Percentiles rank a stretch among this genome's conserved stretches.
Conservation (phyloP, 1,284 basidiomycete species). For the Papiliotrema laurentii region DNA sequence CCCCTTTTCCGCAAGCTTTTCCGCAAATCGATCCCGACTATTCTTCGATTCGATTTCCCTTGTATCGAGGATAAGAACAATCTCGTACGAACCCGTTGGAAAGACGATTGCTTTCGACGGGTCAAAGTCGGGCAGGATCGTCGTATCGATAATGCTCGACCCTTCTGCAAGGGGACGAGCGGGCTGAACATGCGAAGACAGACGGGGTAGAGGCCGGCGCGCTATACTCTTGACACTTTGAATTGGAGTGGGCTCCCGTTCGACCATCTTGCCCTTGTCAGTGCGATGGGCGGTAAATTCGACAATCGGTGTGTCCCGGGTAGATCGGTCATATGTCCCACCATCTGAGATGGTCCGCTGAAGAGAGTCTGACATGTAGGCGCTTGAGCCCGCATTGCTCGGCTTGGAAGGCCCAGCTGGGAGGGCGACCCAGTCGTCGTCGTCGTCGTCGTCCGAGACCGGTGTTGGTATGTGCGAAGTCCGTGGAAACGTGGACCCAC, state of each 20-base stretch:
- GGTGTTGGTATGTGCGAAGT: neutral
- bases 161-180: constrained; percentile 15
- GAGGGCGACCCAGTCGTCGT: constrained; percentile 1
- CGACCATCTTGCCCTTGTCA: too few species aligned
- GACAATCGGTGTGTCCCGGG: too few species aligned
- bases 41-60: constrained; percentile 51
- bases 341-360: too few species aligned
- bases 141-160: neutral
- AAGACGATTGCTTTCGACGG: constrained; percentile 46
- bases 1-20: constrained; percentile 41
- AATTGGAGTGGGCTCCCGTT: neutral
- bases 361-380: neutral
- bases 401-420: too few species aligned
- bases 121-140: constrained; percentile 22
- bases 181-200: constrained; percentile 29
- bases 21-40: constrained; percentile 43
- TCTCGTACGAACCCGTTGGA: constrained; percentile 51
- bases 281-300: too few species aligned
- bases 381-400: neutral
- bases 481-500: neutral
- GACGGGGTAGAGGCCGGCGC: constrained; percentile 16
- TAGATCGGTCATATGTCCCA: too few species aligned
- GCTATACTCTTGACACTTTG: neutral
- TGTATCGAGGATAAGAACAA: constrained; percentile 54
- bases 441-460: constrained; percentile 2